Evolutionary conservation across 257 asterid genomes (phyloP).

Genomic region (Nicotiana knightiana): DNA sequence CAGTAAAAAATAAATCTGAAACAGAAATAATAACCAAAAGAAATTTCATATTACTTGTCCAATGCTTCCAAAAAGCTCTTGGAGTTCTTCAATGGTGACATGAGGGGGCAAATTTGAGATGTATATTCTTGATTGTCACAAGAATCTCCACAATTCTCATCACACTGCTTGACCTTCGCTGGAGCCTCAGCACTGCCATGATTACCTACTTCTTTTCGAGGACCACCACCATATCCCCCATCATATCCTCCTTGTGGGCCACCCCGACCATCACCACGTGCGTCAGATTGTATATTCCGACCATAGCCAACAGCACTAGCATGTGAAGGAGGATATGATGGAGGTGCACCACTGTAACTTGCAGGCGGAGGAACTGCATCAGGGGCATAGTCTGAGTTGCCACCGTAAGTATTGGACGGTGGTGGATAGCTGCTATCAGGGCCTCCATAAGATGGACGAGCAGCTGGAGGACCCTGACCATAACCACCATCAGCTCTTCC

Average conservation of each 20-base stretch:
- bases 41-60: constrained; percentile 67
- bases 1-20: neutral
- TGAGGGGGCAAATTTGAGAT: constrained; percentile 95
- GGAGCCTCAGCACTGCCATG: constrained; percentile 59
- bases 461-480: constrained; percentile 50
- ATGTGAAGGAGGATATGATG: constrained; percentile 85
- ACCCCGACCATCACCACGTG: constrained; percentile 63
- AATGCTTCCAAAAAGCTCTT: constrained; percentile 94
- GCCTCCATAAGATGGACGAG: constrained; percentile 65
- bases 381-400: constrained; percentile 27
- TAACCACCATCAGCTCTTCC: constrained; percentile 63
- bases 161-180: constrained; percentile 84
- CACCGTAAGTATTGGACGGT: constrained; percentile 59
- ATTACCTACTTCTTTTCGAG: constrained; percentile 47
- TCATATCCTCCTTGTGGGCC: constrained; percentile 38
- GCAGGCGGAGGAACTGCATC: constrained; percentile 82
- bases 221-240: constrained; percentile 60
- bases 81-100: constrained; percentile 80
- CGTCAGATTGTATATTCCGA: constrained; percentile 39
- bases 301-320: constrained; percentile 72
- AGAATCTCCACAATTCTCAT: constrained; percentile 79
- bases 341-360: constrained; percentile 77
- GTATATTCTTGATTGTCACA: constrained; percentile 94
- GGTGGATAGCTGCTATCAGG: constrained; percentile 54
- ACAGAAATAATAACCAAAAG: constrained; percentile 13